These are phyloP conservation scores for Paraleonurus japonicus DNA, from an alignment of 257 asterid genomes.

Conservation along the genomic window DNA sequence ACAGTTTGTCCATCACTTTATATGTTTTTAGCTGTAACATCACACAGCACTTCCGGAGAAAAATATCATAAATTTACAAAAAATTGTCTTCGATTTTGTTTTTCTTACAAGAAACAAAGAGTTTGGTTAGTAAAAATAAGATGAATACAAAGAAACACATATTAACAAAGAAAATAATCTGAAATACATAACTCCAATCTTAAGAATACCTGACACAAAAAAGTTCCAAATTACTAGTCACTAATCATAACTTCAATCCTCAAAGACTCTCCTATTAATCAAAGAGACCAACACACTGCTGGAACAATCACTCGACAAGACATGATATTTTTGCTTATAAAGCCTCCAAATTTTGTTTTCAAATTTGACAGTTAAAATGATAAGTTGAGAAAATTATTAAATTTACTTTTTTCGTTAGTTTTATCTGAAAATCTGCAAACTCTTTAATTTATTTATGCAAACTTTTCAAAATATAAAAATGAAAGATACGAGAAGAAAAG, in stretches of 20 bases:
- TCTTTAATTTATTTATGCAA: not conserved
- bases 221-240: not conserved
- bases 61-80: not conserved
- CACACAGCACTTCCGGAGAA: not conserved
- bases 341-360: not conserved
- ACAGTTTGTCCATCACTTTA: not conserved
- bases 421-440: not conserved
- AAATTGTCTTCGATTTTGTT: not conserved
- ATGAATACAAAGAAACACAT: not conserved
- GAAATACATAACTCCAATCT: not conserved
- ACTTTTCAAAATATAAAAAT: not conserved
- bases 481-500: not conserved
- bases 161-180: not conserved
- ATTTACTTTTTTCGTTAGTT: not conserved
- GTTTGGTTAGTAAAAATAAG: not conserved
- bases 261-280: not conserved
- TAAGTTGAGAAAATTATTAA: not conserved
- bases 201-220: not conserved
- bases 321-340: not conserved
- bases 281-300: not conserved
- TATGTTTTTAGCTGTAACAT: not conserved
- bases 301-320: not conserved
- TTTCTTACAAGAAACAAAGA: not conserved
- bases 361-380: slow-evolving; percentile 8
- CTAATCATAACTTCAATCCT: not conserved